phyloP scores from a whole-genome alignment of 352 stramenopile genomes.

The Paralagenidium karlingii region DNA sequence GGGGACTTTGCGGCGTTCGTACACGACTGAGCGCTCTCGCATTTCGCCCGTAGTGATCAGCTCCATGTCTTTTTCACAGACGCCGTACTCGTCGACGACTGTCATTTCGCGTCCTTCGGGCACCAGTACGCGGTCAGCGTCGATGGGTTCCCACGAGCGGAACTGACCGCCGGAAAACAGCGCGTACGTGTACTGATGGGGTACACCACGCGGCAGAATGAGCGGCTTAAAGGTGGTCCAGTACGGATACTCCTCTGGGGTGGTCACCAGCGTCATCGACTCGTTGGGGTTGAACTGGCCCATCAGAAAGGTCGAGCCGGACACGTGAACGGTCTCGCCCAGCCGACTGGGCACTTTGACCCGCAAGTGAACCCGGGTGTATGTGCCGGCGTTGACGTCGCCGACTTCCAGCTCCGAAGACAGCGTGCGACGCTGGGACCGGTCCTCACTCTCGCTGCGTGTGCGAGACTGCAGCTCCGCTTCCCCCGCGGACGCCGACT shows the following conservation, averaged over 20 bases:
- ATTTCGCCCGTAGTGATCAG: conserved; percentile 42
- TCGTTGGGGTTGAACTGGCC: conserved; percentile 81
- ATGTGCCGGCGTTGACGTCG: conserved; percentile 73
- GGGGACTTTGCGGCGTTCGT: conserved; percentile 19
- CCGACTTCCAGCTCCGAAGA: too few species aligned
- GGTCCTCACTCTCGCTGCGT: too few species aligned
- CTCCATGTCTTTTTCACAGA: conserved; percentile 47
- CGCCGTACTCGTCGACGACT: conserved; percentile 62
- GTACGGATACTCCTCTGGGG: conserved; percentile 91
- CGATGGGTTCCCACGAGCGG: conserved; percentile 72
- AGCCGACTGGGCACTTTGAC: conserved; percentile 55
- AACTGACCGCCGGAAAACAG: conserved; percentile 79
- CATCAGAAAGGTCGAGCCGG: conserved; percentile 74
- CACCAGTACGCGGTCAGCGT: conserved; percentile 52
- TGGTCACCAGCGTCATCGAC: conserved; percentile 92
- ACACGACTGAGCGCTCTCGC: conserved; percentile 48
- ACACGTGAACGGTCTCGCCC: conserved; percentile 68
- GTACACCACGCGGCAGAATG: conserved; percentile 76
- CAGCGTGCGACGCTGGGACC: too few species aligned
- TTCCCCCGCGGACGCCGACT: too few species aligned
- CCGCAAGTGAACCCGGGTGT: conserved; percentile 65
- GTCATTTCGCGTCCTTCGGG: conserved; percentile 71
- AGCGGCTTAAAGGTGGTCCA: conserved; percentile 92
- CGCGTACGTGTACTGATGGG: conserved; percentile 86
- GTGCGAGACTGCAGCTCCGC: too few species aligned